Evolutionary conservation across 768 basidiomycete genomes (phyloP).

Genomic region (Dacryopinax primogenitus): DNA sequence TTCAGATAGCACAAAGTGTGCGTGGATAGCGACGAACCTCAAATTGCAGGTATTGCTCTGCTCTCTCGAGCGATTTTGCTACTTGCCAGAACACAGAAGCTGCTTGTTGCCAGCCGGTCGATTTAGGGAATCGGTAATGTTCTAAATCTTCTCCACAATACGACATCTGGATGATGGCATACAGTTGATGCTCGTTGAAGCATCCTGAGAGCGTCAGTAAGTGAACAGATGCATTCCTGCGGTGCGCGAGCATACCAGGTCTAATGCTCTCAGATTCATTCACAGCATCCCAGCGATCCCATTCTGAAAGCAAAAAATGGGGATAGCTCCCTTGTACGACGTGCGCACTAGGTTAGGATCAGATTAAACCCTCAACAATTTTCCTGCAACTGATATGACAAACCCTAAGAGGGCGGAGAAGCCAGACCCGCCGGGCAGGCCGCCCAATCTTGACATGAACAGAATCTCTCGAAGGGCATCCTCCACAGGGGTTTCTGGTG

Average conservation of each 20-base stretch:
- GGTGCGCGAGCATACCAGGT: constrained; percentile 45
- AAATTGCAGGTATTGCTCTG: constrained; percentile 68
- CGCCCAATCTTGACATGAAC: constrained; percentile 64
- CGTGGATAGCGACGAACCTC: constrained; percentile 47
- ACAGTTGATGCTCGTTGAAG: constrained; percentile 63
- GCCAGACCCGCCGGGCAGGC: constrained; percentile 43
- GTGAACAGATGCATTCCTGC: constrained; percentile 9
- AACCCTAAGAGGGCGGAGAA: constrained; percentile 60
- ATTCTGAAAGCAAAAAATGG: constrained; percentile 55
- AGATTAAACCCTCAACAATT: neutral
- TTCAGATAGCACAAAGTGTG: neutral
- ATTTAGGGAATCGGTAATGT: constrained; percentile 48
- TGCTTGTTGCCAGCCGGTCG: constrained; percentile 66
- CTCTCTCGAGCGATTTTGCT: constrained; percentile 56
- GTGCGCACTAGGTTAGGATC: constrained; percentile 45
- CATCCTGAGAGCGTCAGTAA: constrained; percentile 39
- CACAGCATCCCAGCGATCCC: constrained; percentile 71
- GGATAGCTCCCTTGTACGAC: constrained; percentile 83
- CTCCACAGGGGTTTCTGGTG: constrained; percentile 55
- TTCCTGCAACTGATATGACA: constrained; percentile 13
- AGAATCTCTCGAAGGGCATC: constrained; percentile 72
- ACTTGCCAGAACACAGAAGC: constrained; percentile 88
- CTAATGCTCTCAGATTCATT: constrained; percentile 74
- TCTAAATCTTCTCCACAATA: constrained; percentile 90
- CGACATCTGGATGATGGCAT: constrained; percentile 79